Evolutionary conservation across 2,329 filamentous ascomycete species (phyloP).

Genomic region (Aspergillus aculeatinus): DNA sequence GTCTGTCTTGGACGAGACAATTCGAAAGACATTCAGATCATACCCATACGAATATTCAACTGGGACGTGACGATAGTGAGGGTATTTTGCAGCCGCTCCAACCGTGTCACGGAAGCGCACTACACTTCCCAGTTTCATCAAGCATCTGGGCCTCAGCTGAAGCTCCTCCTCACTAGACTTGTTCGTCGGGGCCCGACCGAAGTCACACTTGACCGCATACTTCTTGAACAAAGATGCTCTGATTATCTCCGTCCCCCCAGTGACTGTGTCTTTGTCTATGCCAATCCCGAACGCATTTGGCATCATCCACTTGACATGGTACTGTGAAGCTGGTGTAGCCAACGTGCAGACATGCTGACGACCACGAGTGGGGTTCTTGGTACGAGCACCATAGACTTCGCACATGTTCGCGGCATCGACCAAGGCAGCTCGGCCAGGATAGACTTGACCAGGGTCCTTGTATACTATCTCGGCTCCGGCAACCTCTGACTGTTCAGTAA

Average conservation of each 20-base stretch:
- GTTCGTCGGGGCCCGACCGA: constrained; percentile 18
- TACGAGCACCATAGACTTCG: background rate
- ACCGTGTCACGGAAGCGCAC: constrained; percentile 57
- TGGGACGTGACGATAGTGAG: constrained; percentile 47
- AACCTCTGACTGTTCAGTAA: background rate
- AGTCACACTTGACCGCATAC: constrained; percentile 25
- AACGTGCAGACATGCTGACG: constrained; percentile 55
- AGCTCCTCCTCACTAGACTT: background rate
- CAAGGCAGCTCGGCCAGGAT: background rate
- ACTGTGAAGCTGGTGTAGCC: constrained; percentile 45
- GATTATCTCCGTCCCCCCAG: constrained; percentile 14
- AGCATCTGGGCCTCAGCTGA: constrained; percentile 23
- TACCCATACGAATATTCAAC: constrained; percentile 53
- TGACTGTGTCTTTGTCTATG: constrained; percentile 18
- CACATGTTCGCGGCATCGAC: background rate
- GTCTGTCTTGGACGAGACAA: constrained; percentile 51
- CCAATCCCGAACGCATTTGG: constrained; percentile 35
- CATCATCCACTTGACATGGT: constrained; percentile 56
- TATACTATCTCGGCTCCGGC: background rate
- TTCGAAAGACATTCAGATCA: constrained; percentile 58
- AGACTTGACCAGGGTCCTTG: background rate
- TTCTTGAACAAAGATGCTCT: constrained; percentile 21
- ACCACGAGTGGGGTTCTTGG: constrained; percentile 24
- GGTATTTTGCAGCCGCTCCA: constrained; percentile 54
- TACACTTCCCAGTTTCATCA: constrained; percentile 47